Evolutionary conservation across 2,329 filamentous ascomycete genomes (phyloP).

Genomic region (Phaeosphaeriaceae sp.): DNA sequence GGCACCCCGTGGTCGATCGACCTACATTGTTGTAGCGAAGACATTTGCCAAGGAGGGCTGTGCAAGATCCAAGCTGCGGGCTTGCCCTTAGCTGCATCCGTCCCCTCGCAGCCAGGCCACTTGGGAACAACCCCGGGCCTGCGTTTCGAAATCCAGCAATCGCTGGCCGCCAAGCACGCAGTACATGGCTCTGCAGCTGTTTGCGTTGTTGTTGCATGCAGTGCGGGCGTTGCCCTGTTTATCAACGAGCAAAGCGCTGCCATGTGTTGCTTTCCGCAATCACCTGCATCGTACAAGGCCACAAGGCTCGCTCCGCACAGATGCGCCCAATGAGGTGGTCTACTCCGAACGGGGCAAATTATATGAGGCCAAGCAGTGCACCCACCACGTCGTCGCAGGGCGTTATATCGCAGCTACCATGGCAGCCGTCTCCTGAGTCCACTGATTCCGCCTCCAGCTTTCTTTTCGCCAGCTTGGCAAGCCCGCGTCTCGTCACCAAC

Average conservation of each 20-base stretch:
- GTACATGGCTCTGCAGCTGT: neutral
- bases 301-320: slow-evolving; percentile 7
- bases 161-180: neutral
- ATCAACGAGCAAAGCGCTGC: slow-evolving; percentile 4
- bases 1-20: neutral
- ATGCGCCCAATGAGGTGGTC: slow-evolving; percentile 8
- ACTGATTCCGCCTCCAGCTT: neutral
- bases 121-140: neutral
- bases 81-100: neutral
- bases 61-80: neutral
- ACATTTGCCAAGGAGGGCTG: neutral
- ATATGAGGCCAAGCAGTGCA: slow-evolving; percentile 25
- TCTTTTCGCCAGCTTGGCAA: slow-evolving; percentile 16
- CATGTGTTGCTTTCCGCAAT: slow-evolving; percentile 1
- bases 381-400: slow-evolving; percentile 17
- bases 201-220: neutral
- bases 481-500: slow-evolving; percentile 3
- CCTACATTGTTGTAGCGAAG: neutral
- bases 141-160: neutral
- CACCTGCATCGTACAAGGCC: neutral
- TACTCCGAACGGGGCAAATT: slow-evolving; percentile 14
- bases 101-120: neutral
- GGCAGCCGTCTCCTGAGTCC: neutral
- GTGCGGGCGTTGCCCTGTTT: neutral
- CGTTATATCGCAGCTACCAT: slow-evolving; percentile 19